Evolutionary conservation across 1,139 yeast genomes (phyloP), one percentile per base, ranked within the genome.

Genomic region (Sugiyamaella sp.): DNA sequence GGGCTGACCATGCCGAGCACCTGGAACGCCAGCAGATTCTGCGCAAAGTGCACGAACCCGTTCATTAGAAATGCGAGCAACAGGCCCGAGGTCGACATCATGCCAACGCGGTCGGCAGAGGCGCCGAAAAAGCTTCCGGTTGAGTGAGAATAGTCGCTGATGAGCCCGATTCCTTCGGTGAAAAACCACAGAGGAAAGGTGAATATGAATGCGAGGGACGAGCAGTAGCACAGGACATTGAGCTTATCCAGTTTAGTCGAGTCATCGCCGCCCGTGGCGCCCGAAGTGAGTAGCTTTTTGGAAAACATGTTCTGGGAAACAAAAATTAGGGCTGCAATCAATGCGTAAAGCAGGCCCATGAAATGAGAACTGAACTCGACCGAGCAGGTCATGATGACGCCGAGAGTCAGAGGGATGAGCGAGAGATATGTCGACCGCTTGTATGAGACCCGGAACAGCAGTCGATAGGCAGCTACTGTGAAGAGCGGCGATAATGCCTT

Each of bases 301-400:
- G 97, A 93, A 73, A 89, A 90, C 63, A 91, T 89, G 70, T 91
- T 91, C 68, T 91, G 98, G 14, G 89, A 78, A 16, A 91, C 98
- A 72, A 91, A 91, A 50, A 90, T 88, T 44, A 88, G 66, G 84
- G 91, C 87, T 16, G 96, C 88, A 33, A 85, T 63, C 56, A 88
- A 82, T 1, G 97, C 96, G 70, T 81, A 89, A 12, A 80, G 41
- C 52, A 90, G 74, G 0, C 98, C 97, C 46, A 75, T 68, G 40
- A 80, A 69, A 66, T 84, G 81, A 35, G 78, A 71, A 24, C 71
- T 62, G 53, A 68, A 69, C 52, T 75, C 73, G 20, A 75, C 70
- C 10, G 75, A 70, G 69, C 97, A 91, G 1, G 95, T 86, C 65
- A 89, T 72, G 79, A 89, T 88, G 57, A 91, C 96, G 14, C 98